phyloP scores from a whole-genome alignment of 495 filamentous ascomycete genomes.

The Aspergillus sparsus region DNA sequence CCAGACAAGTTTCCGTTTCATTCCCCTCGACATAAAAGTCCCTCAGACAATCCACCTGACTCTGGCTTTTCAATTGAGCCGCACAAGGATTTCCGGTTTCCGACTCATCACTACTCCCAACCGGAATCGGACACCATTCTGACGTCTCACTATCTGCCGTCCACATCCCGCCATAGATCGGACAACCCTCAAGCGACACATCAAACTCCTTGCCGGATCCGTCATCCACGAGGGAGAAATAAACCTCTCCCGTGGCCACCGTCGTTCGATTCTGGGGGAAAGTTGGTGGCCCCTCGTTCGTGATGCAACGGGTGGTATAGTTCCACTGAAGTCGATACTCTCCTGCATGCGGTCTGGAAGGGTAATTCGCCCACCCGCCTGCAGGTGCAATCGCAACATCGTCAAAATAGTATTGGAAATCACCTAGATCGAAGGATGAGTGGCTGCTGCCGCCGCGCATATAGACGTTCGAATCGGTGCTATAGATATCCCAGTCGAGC shows the following conservation, averaged over 20 bases:
- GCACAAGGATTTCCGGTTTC: background rate
- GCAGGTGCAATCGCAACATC: background rate
- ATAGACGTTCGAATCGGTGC: background rate
- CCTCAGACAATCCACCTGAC: conserved; percentile 3
- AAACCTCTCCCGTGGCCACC: background rate
- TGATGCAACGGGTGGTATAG: no score
- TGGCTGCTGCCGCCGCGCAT: background rate
- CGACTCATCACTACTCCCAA: background rate
- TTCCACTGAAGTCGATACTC: no score
- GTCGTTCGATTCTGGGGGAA: background rate
- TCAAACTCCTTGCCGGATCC: conserved; percentile 7
- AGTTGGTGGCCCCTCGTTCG: background rate
- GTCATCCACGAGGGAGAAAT: conserved; percentile 5
- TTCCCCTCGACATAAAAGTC: conserved; percentile 1
- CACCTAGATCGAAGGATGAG: no score
- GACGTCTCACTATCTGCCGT: background rate
- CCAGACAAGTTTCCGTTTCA: conserved; percentile 3
- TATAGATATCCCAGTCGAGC: conserved; percentile 3
- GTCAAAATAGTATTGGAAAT: background rate
- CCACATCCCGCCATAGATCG: conserved; percentile 3
- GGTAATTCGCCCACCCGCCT: no score
- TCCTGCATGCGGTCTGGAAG: no score
- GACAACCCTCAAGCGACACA: background rate
- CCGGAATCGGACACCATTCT: background rate
- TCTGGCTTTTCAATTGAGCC: background rate